phyloP scores from a whole-genome alignment of 768 basidiomycete species.

The Gloeophyllum trabeum region DNA sequence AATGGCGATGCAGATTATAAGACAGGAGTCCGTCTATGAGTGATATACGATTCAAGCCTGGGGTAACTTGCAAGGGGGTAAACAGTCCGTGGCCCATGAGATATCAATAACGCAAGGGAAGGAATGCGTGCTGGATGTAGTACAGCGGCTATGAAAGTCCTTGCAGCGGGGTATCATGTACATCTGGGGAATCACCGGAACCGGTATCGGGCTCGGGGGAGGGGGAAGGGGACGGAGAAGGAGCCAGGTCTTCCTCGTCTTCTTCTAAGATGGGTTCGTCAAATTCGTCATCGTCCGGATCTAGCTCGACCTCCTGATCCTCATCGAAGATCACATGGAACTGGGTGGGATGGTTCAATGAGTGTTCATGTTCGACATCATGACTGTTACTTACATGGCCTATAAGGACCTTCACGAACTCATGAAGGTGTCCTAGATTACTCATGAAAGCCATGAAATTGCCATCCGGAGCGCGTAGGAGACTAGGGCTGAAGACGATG shows the following conservation, averaged over 20 bases:
- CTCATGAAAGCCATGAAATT: conserved; percentile 69
- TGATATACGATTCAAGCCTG: too few relatives aligned
- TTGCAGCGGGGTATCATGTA: background rate
- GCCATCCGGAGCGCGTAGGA: conserved; percentile 67
- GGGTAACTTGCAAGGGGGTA: too few relatives aligned
- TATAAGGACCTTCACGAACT: conserved; percentile 66
- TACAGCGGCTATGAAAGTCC: background rate
- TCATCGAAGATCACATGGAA: conserved; percentile 61
- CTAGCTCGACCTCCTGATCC: conserved; percentile 36
- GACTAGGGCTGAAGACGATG: conserved; percentile 78
- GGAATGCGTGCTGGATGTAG: too few relatives aligned
- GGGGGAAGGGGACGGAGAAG: background rate
- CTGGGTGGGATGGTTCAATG: conserved; percentile 31
- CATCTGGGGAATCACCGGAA: background rate
- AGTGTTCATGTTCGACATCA: background rate
- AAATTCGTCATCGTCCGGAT: conserved; percentile 54
- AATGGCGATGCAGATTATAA: too few relatives aligned
- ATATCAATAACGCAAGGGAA: too few relatives aligned
- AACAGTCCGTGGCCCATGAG: too few relatives aligned
- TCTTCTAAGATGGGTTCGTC: conserved; percentile 61
- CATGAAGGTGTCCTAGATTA: conserved; percentile 71
- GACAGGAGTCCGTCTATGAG: too few relatives aligned
- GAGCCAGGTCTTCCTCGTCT: conserved; percentile 33
- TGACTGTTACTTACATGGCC: conserved; percentile 46
- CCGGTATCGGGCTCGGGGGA: background rate